A percentile compares a stretch with the other conserved stretches of the same genome.
Evolutionary conservation across 1,284 basidiomycete genomes (phyloP).

Genomic region (Cryptococcus sp.): DNA sequence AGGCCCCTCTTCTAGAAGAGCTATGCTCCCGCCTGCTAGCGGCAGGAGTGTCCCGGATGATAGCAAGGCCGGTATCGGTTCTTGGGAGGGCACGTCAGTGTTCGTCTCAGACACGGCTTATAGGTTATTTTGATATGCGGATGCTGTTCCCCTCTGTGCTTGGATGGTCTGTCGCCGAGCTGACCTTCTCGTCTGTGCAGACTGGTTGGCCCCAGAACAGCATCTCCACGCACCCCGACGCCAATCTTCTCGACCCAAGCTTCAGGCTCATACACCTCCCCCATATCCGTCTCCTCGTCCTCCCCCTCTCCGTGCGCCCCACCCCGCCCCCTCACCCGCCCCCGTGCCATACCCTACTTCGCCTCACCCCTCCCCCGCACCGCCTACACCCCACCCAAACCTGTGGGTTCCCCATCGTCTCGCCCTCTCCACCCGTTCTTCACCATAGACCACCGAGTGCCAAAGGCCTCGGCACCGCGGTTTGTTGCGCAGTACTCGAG

Average conservation of each 20-base stretch:
- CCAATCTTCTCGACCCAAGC: neutral
- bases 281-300: slow-evolving; percentile 22
- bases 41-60: neutral
- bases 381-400: slow-evolving; percentile 23
- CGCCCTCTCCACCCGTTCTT: slow-evolving; percentile 31
- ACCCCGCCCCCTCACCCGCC: slow-evolving; percentile 9
- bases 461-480: slow-evolving; percentile 19
- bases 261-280: slow-evolving; percentile 19
- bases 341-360: slow-evolving; percentile 19
- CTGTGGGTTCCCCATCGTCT: neutral
- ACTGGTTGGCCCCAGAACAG: neutral
- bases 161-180: neutral
- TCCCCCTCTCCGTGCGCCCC: slow-evolving; percentile 10
- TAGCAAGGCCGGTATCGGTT: slow-evolving; percentile 5
- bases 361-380: slow-evolving; percentile 20
- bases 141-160: neutral
- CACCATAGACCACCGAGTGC: slow-evolving; percentile 8
- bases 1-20: neutral
- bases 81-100: slow-evolving; percentile 11
- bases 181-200: neutral
- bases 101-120: slow-evolving; percentile 3
- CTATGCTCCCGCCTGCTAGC: neutral
- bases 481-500: slow-evolving; percentile 26
- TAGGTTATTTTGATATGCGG: neutral
- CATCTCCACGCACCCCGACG: neutral